Conservation (phyloP, 371 early-diverging fungal genomes). For the Zopfochytrium polystomum region DNA sequence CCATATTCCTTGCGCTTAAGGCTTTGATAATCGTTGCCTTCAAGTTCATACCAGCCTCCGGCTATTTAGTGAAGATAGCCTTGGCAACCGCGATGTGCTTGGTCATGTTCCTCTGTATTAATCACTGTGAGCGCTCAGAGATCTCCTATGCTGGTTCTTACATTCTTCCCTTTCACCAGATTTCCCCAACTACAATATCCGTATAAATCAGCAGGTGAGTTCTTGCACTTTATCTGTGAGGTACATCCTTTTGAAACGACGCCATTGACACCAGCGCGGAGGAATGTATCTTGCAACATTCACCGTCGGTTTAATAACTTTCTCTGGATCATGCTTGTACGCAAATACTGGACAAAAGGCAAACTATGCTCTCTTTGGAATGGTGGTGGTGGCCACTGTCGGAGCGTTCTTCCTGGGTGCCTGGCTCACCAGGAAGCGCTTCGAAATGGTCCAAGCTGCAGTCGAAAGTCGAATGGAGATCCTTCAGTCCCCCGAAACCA, state of each 20-base stretch:
- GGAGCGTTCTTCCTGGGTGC: too few relatives aligned
- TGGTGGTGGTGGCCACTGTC: background rate
- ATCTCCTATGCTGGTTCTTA: too few relatives aligned
- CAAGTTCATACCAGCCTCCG: conserved; percentile 5
- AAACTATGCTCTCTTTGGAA: background rate
- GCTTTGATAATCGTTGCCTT: conserved; percentile 7
- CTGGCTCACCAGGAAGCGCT: too few relatives aligned
- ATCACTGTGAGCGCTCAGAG: conserved; percentile 1
- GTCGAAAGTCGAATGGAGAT: too few relatives aligned
- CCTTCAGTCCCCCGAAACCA: too few relatives aligned
- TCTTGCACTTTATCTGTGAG: too few relatives aligned
- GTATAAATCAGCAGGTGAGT: too few relatives aligned
- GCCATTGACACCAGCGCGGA: too few relatives aligned
- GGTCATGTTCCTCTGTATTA: conserved; percentile 1
- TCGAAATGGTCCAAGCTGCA: too few relatives aligned
- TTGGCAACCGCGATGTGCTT: background rate
- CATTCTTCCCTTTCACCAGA: too few relatives aligned
- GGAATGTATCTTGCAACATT: background rate
- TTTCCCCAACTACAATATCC: too few relatives aligned
- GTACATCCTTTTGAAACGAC: too few relatives aligned
- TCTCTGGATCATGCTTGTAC: background rate
- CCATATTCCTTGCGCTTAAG: conserved; percentile 13
- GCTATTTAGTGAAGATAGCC: conserved; percentile 4
- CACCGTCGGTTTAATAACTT: background rate
- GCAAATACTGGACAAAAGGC: background rate